Conservation (phyloP, 129 eudicot species). For the Pseudognaphalium luteoalbum region DNA sequence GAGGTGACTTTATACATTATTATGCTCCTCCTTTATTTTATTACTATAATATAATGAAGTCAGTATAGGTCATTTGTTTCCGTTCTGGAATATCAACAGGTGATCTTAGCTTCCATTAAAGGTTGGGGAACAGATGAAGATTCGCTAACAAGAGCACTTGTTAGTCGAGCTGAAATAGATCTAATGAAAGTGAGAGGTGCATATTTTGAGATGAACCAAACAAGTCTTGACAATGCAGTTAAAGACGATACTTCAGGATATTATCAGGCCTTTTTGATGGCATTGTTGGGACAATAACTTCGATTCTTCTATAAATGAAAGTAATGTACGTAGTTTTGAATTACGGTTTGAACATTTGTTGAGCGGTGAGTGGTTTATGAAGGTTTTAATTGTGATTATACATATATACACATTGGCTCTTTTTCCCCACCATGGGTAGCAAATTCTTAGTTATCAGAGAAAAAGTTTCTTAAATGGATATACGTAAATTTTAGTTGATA, state of each 20-base stretch:
- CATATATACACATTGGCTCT: too few species aligned
- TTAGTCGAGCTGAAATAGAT: conserved; percentile 72
- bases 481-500: too few species aligned
- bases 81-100: conserved; percentile 33
- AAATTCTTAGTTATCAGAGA: too few species aligned
- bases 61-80: neutral
- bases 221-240: conserved; percentile 51
- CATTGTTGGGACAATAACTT: conserved; percentile 50
- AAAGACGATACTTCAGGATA: conserved; percentile 63
- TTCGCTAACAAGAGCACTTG: conserved; percentile 59
- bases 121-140: conserved; percentile 80
- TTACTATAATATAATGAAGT: neutral
- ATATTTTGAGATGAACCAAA: conserved; percentile 39
- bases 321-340: neutral
- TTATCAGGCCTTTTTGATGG: conserved; percentile 54
- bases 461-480: too few species aligned
- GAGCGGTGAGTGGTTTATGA: neutral
- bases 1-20: conserved; percentile 38
- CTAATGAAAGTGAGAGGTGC: conserved; percentile 50
- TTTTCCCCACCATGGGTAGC: too few species aligned
- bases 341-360: conserved; percentile 4
- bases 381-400: neutral
- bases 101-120: conserved; percentile 39
- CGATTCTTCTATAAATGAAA: conserved; percentile 1
- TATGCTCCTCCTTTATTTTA: neutral